Conservation (phyloP, 1,284 basidiomycete genomes). For the Tylopilus orsonianus region DNA sequence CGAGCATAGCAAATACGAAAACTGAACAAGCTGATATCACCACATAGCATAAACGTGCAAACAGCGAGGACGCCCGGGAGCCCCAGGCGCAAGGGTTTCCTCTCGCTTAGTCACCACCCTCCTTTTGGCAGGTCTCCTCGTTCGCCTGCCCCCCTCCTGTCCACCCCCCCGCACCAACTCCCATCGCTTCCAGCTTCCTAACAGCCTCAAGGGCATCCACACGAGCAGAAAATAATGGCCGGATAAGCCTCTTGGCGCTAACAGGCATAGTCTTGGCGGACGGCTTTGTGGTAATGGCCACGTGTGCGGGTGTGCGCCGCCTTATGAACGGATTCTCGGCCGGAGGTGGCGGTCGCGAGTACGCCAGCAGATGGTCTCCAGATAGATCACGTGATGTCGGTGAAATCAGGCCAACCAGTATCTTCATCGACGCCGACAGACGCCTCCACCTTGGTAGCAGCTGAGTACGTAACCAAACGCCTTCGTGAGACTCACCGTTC, state of each 20-base stretch:
- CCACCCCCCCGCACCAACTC: background rate
- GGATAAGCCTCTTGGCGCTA: background rate
- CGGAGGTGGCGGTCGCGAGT: slow-evolving; percentile 37
- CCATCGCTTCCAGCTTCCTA: background rate
- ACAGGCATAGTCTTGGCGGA: background rate
- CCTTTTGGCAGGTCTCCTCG: slow-evolving; percentile 22
- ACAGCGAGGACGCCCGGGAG: slow-evolving; percentile 22
- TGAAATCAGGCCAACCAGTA: slow-evolving; percentile 33
- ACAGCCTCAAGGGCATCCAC: background rate
- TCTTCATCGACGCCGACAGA: slow-evolving; percentile 38
- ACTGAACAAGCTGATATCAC: slow-evolving; percentile 29
- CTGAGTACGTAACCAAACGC: background rate
- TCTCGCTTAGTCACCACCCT: slow-evolving; percentile 28
- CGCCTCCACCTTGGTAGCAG: slow-evolving; percentile 29
- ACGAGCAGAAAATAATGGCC: slow-evolving; percentile 5
- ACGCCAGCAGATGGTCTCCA: slow-evolving; percentile 27
- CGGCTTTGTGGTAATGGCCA: background rate
- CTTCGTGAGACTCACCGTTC: background rate
- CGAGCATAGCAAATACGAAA: slow-evolving; percentile 41
- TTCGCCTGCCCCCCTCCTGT: slow-evolving; percentile 6
- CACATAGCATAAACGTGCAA: slow-evolving; percentile 37
- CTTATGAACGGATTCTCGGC: slow-evolving; percentile 41
- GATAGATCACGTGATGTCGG: slow-evolving; percentile 15
- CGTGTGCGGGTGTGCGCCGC: slow-evolving; percentile 4
- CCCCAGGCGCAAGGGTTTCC: slow-evolving; percentile 21